A percentile compares a stretch with the other conserved stretches of the same genome.
Evolutionary conservation across 805 yeast genomes (phyloP).

Genomic region (Scheffersomyces ergatensis): DNA sequence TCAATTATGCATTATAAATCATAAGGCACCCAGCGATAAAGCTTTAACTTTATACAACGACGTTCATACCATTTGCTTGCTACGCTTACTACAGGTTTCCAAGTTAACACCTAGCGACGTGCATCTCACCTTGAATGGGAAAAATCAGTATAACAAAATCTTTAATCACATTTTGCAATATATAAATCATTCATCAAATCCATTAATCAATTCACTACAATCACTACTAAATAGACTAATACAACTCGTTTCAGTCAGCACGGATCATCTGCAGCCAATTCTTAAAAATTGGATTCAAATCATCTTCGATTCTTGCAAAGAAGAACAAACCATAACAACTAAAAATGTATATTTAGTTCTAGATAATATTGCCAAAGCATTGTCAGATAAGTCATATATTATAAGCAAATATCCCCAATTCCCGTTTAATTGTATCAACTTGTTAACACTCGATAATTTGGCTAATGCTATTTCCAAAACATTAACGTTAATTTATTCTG

Average conservation of each 20-base stretch:
- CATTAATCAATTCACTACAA: constrained; percentile 65
- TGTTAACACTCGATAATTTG: constrained; percentile 56
- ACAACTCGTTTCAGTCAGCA: constrained; percentile 25
- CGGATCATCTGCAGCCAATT: constrained; percentile 11
- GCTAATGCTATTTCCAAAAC: constrained; percentile 69
- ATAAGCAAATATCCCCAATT: constrained; percentile 45
- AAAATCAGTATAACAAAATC: background rate
- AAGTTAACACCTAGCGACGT: no score
- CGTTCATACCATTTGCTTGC: constrained; percentile 61
- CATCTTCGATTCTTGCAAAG: constrained; percentile 10
- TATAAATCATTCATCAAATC: constrained; percentile 70
- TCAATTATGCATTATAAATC: background rate
- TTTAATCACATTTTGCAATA: constrained; percentile 61
- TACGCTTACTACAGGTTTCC: constrained; percentile 9
- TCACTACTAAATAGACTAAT: constrained; percentile 59
- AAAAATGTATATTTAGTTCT: constrained; percentile 61
- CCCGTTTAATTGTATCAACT: constrained; percentile 42
- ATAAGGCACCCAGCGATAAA: background rate
- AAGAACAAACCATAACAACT: constrained; percentile 18
- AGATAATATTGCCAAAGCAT: constrained; percentile 52
- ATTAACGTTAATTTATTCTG: constrained; percentile 31
- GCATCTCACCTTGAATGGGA: no score
- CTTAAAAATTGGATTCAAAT: constrained; percentile 45
- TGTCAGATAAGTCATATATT: constrained; percentile 40
- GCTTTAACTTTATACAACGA: constrained; percentile 47